These are phyloP conservation scores for Plasmodium sp. DNA, from an alignment of 169 alveolate species.

Conservation along the genomic window DNA sequence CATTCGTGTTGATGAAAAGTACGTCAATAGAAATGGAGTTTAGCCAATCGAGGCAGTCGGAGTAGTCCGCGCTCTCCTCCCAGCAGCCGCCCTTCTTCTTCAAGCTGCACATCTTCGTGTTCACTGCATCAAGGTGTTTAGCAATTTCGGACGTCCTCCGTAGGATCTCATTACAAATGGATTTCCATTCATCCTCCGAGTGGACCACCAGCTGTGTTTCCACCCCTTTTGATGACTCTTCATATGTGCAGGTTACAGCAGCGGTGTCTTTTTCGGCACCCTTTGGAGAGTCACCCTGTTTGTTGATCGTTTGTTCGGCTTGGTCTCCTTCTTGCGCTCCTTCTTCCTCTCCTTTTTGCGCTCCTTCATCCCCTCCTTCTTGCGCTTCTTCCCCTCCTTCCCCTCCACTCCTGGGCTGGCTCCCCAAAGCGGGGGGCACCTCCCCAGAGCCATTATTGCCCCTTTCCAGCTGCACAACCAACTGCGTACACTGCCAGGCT, in stretches of 20 bases:
- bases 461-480: not conserved
- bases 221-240: not conserved
- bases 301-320: not conserved
- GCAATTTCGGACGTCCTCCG: constrained; percentile 10
- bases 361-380: not conserved
- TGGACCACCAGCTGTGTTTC: not conserved
- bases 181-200: not conserved
- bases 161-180: constrained; percentile 15
- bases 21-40: constrained; percentile 17
- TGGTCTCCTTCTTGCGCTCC: too few species aligned
- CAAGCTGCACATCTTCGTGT: not conserved
- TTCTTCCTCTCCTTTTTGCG: not conserved
- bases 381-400: not conserved
- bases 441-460: not conserved
- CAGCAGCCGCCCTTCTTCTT: not conserved
- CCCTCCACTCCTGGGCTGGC: not conserved
- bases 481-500: not conserved
- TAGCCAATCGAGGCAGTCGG: constrained; percentile 1
- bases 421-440: not conserved
- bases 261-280: not conserved
- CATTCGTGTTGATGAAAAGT: constrained; percentile 9
- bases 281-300: not conserved
- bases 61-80: not conserved
- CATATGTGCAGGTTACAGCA: not conserved
- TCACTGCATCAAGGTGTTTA: constrained; percentile 21